These are phyloP conservation scores for Diaporthe capsici DNA, from an alignment of 2,329 filamentous ascomycete species.

Conservation along the genomic window DNA sequence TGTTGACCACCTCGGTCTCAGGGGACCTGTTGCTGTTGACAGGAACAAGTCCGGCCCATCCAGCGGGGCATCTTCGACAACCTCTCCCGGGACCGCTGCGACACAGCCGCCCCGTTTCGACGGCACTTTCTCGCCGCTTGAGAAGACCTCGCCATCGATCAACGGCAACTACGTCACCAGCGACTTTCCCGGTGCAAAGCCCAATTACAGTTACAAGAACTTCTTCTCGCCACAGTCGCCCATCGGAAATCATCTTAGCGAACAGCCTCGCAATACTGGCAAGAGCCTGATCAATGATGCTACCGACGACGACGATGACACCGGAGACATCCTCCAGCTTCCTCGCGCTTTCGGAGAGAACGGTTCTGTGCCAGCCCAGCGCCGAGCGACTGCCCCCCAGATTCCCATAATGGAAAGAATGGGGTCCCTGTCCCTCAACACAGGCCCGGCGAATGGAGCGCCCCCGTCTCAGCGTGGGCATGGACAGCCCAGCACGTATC, in stretches of 20 bases:
- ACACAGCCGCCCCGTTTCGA: conserved; percentile 74
- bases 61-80: conserved; percentile 43
- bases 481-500: conserved; percentile 53
- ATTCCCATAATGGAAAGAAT: conserved; percentile 76
- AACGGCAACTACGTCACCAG: conserved; percentile 66
- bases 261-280: conserved; percentile 71
- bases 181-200: conserved; percentile 72
- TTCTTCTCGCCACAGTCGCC: conserved; percentile 82
- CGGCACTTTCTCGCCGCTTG: conserved; percentile 71
- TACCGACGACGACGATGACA: conserved; percentile 77
- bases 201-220: conserved; percentile 68
- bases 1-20: conserved; percentile 71
- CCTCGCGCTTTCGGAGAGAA: conserved; percentile 82
- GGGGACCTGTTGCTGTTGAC: conserved; percentile 49
- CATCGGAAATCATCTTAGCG: conserved; percentile 78
- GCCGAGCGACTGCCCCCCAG: conserved; percentile 80
- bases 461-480: conserved; percentile 62
- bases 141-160: conserved; percentile 73
- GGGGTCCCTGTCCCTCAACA: conserved; percentile 79
- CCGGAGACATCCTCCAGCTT: conserved; percentile 78
- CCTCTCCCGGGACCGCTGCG: conserved; percentile 58
- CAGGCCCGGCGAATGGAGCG: conserved; percentile 67
- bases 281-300: conserved; percentile 82
- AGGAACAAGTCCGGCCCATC: conserved; percentile 44
- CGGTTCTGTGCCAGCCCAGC: conserved; percentile 65